Percentiles rank a stretch among this genome's conserved stretches.
phyloP scores from a whole-genome alignment of 768 basidiomycete genomes.

The Solioccasus polychromus region DNA sequence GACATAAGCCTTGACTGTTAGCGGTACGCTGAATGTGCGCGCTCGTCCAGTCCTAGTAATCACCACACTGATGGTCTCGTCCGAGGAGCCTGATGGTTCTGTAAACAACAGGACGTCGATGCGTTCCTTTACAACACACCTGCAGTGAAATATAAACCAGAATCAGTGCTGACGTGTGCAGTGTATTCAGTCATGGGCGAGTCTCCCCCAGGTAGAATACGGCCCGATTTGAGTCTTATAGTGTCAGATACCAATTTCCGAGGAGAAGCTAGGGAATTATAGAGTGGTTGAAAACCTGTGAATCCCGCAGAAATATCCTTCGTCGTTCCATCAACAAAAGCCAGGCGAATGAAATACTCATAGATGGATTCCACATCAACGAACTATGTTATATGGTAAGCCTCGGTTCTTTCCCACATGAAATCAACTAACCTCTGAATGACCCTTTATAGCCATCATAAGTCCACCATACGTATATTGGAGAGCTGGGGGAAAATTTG shows the following conservation, averaged over 20 bases:
- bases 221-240: neutral
- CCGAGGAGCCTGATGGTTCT: neutral
- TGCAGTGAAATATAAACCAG: neutral
- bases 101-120: neutral
- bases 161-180: neutral
- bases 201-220: no score
- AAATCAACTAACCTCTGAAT: neutral
- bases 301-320: slow-evolving; percentile 8
- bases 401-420: no score
- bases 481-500: slow-evolving; percentile 19
- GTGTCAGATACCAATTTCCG: neutral
- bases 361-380: slow-evolving; percentile 4
- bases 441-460: no score
- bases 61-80: neutral
- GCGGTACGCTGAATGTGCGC: neutral
- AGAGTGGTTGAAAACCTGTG: slow-evolving; percentile 6
- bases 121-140: neutral
- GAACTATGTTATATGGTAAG: neutral
- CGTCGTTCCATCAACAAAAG: slow-evolving; percentile 1
- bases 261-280: neutral
- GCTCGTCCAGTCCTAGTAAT: slow-evolving; percentile 3
- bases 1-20: neutral
- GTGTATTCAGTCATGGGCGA: neutral
- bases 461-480: no score
- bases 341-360: slow-evolving; percentile 8